Conservation (phyloP, 768 basidiomycete species). For the Russula sp. region DNA sequence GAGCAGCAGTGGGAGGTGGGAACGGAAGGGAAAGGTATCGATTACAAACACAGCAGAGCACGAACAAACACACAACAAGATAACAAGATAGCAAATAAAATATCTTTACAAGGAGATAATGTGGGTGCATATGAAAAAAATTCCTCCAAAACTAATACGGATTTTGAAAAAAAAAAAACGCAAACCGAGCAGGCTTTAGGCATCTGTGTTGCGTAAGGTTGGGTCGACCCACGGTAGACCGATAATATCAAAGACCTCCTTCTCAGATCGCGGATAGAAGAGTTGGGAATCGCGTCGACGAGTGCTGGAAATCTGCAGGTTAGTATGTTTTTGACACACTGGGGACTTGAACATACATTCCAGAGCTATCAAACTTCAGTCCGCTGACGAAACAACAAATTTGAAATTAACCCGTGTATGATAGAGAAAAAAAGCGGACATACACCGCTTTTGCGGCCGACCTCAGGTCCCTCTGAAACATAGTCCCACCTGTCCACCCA, state of each 20-base stretch:
- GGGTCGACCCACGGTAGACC: conserved; percentile 69
- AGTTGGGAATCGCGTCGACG: conserved; percentile 55
- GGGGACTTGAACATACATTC: background rate
- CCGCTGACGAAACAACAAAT: conserved; percentile 42
- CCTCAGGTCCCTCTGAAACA: conserved; percentile 84
- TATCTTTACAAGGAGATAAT: too few species aligned
- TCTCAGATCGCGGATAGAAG: conserved; percentile 55
- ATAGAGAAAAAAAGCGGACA: conserved; percentile 6
- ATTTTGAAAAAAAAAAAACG: too few species aligned
- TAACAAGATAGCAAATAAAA: too few species aligned
- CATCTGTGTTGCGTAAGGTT: conserved; percentile 62
- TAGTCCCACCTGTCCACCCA: conserved; percentile 88
- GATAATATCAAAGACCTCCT: conserved; percentile 64
- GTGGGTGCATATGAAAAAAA: too few species aligned
- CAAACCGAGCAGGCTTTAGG: conserved; percentile 34
- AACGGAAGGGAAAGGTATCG: too few species aligned
- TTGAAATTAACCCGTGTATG: background rate
- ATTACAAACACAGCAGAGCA: too few species aligned
- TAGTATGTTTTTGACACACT: background rate
- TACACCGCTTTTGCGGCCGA: conserved; percentile 62
- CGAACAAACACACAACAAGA: too few species aligned
- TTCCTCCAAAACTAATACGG: too few species aligned
- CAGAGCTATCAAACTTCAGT: conserved; percentile 72
- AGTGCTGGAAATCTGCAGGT: conserved; percentile 34
- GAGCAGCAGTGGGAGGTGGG: too few species aligned